Conservation (phyloP, 1,139 yeast genomes). For the Protomyces inouyei region DNA sequence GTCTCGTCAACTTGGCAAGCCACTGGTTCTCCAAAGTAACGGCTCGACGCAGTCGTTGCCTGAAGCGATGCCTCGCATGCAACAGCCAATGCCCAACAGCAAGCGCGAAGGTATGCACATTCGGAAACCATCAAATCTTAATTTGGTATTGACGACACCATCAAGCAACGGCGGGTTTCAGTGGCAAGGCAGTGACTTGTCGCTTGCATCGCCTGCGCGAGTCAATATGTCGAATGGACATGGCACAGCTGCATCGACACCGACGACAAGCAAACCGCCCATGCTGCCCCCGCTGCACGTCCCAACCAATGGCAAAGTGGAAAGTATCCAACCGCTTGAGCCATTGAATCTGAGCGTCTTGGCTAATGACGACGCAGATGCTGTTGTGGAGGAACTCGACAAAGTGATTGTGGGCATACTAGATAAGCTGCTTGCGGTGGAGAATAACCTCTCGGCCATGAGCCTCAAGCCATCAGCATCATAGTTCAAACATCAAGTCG, state of each 20-base stretch:
- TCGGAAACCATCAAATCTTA: slow-evolving; percentile 10
- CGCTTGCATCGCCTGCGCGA: slow-evolving; percentile 16
- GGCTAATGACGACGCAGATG: neutral
- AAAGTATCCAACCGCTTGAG: neutral
- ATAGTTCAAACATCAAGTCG: slow-evolving; percentile 47
- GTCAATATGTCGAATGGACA: neutral
- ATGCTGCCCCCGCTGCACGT: neutral
- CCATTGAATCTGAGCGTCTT: slow-evolving; percentile 10
- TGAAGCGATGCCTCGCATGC: slow-evolving; percentile 17
- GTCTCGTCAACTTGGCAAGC: slow-evolving; percentile 2
- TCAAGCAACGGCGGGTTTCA: neutral
- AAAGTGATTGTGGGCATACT: slow-evolving; percentile 17
- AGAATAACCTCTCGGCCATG: slow-evolving; percentile 14
- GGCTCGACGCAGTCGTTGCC: neutral
- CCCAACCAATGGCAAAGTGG: neutral
- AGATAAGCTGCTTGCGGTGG: slow-evolving; percentile 6
- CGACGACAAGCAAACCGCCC: neutral
- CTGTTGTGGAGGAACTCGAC: slow-evolving; percentile 15
- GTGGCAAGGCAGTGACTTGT: neutral
- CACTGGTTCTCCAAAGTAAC: neutral
- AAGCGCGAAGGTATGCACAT: slow-evolving; percentile 2
- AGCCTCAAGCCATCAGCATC: neutral
- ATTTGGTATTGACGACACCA: neutral
- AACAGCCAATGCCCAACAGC: neutral
- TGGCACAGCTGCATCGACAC: neutral